phyloP scores from a whole-genome alignment of 495 filamentous ascomycete genomes.

The Trichoderma parareesei region DNA sequence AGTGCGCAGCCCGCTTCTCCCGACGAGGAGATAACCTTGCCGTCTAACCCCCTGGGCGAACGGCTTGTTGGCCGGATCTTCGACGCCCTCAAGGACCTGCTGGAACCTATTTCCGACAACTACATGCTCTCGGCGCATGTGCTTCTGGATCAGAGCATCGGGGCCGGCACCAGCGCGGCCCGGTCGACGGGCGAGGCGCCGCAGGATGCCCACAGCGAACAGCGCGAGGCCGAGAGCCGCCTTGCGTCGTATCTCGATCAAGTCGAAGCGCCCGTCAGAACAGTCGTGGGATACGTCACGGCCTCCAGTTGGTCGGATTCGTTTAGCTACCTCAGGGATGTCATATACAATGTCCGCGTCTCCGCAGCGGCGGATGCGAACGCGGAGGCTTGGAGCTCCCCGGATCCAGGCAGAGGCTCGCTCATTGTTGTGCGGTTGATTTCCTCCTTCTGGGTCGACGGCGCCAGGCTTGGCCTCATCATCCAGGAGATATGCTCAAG shows the following conservation, averaged over 20 bases:
- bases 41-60: slow-evolving; percentile 18
- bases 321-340: slow-evolving; percentile 45
- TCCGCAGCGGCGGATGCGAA: slow-evolving; percentile 19
- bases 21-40: slow-evolving; percentile 17
- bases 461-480: slow-evolving; percentile 47
- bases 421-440: slow-evolving; percentile 45
- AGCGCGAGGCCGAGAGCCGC: slow-evolving; percentile 20
- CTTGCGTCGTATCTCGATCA: slow-evolving; percentile 19
- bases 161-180: slow-evolving; percentile 26
- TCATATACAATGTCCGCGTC: slow-evolving; percentile 40
- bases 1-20: slow-evolving; percentile 19
- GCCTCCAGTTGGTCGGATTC: slow-evolving; percentile 50
- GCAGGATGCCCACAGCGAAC: slow-evolving; percentile 17
- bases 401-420: slow-evolving; percentile 43
- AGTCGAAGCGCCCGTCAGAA: slow-evolving; percentile 40
- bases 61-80: slow-evolving; percentile 33
- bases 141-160: slow-evolving; percentile 24
- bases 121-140: slow-evolving; percentile 31
- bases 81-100: slow-evolving; percentile 33
- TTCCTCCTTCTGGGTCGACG: slow-evolving; percentile 52
- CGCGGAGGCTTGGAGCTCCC: neutral
- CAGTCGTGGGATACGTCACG: slow-evolving; percentile 50
- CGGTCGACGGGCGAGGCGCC: slow-evolving; percentile 35
- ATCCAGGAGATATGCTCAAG: slow-evolving; percentile 56
- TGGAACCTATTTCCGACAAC: slow-evolving; percentile 41